Evolutionary conservation across 2,329 filamentous ascomycete species (phyloP).

Genomic region (Pseudogymnoascus destructans): DNA sequence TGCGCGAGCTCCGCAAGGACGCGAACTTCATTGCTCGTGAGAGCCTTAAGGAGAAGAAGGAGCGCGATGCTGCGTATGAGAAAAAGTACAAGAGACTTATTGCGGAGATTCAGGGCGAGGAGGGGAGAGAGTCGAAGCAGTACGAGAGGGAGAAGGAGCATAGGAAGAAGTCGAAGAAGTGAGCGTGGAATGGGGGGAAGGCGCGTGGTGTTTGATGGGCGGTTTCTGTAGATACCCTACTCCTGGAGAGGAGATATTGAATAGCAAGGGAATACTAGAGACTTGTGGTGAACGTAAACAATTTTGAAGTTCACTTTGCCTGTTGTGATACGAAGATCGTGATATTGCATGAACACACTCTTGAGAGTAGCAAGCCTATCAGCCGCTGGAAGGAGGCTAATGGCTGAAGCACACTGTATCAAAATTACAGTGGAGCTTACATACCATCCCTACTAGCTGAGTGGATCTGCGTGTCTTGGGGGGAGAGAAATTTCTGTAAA

Average conservation of each 20-base stretch:
- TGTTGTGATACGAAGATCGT: not conserved
- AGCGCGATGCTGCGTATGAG: conserved; percentile 85
- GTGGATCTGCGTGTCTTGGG: not conserved
- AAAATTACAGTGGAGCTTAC: not conserved
- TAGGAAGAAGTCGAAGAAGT: conserved; percentile 52
- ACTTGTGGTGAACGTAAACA: not conserved
- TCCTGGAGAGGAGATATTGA: not conserved
- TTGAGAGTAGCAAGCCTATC: not conserved
- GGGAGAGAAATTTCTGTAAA: conserved; percentile 3
- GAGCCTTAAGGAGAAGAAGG: conserved; percentile 83
- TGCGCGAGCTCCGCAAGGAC: conserved; percentile 91
- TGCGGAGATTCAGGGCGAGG: conserved; percentile 90
- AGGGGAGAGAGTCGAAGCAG: conserved; percentile 71
- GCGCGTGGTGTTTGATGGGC: not conserved
- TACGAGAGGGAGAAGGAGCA: conserved; percentile 78
- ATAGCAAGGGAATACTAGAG: not conserved
- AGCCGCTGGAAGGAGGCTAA: not conserved
- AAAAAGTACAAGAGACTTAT: conserved; percentile 88
- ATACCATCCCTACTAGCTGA: not conserved
- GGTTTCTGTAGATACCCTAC: conserved; percentile 6
- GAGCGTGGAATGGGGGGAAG: not conserved
- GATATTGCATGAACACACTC: not conserved
- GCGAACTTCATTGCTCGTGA: conserved; percentile 86
- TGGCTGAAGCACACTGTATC: not conserved
- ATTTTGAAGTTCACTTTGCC: not conserved